phyloP scores from a whole-genome alignment of 768 basidiomycete genomes.

The Phanerochaete carnosa region DNA sequence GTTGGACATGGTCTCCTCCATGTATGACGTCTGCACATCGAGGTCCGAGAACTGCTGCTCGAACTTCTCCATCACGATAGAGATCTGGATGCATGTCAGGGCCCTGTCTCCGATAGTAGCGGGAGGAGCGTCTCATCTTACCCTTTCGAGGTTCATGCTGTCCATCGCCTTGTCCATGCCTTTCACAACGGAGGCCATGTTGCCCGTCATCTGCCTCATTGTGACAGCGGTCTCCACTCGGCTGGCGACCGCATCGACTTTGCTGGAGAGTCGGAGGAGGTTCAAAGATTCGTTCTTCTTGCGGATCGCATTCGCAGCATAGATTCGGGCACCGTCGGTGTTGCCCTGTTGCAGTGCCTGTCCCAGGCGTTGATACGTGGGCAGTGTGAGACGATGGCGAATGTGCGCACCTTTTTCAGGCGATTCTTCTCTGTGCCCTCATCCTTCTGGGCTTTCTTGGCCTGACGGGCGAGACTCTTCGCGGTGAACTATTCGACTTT shows the following conservation, averaged over 20 bases:
- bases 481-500: constrained; percentile 79
- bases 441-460: constrained; percentile 97
- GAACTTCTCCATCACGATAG: constrained; percentile 98
- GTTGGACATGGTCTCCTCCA: constrained; percentile 95
- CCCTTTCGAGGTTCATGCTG: constrained; percentile 96
- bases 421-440: constrained; percentile 85
- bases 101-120: not conserved
- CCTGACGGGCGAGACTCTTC: constrained; percentile 90
- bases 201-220: constrained; percentile 94
- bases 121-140: constrained; percentile 34
- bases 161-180: constrained; percentile 99
- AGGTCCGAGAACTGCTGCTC: constrained; percentile 94
- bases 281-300: constrained; percentile 97
- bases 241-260: constrained; percentile 96
- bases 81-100: constrained; percentile 60
- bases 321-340: constrained; percentile 95
- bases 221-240: constrained; percentile 98
- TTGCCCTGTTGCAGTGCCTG: constrained; percentile 97
- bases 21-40: constrained; percentile 96
- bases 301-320: constrained; percentile 95
- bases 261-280: constrained; percentile 81
- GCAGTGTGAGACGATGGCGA: not conserved
- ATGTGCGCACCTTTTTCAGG: constrained; percentile 78
- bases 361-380: not conserved
- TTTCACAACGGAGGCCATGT: constrained; percentile 93